Evolutionary conservation across 1,139 yeast genomes (phyloP).

Genomic region (Nadsonia starkeyi-henricii): DNA sequence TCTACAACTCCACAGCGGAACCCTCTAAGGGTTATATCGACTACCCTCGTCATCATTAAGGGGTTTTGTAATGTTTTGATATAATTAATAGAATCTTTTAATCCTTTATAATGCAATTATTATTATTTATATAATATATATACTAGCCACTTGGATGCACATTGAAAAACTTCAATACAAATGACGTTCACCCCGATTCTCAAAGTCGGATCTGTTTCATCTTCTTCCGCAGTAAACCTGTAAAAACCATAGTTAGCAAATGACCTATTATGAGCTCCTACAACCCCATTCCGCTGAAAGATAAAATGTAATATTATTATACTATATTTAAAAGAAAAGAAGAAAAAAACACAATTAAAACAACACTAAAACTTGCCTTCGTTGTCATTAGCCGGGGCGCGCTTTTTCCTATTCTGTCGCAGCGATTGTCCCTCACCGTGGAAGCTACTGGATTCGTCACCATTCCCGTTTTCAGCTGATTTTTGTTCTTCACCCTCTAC

Average conservation of each 20-base stretch:
- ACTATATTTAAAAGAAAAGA: background rate
- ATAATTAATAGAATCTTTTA: too few species aligned
- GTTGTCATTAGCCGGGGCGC: background rate
- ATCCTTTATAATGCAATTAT: too few species aligned
- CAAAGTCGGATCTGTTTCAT: background rate
- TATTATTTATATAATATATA: too few species aligned
- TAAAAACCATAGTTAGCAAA: background rate
- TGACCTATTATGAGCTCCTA: background rate
- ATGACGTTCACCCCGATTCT: too few species aligned
- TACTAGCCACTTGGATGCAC: too few species aligned
- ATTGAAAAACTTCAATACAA: too few species aligned
- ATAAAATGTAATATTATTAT: background rate
- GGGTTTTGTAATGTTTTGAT: background rate
- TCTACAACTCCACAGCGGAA: slow-evolving; percentile 21
- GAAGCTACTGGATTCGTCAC: slow-evolving; percentile 9
- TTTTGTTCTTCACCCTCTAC: slow-evolving; percentile 30
- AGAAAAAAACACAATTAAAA: background rate
- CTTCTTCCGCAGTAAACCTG: background rate
- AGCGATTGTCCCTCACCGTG: slow-evolving; percentile 12
- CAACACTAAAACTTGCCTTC: slow-evolving; percentile 2
- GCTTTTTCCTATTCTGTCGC: background rate
- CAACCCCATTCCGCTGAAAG: background rate
- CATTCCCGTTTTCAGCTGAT: slow-evolving; percentile 22
- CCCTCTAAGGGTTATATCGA: slow-evolving; percentile 24
- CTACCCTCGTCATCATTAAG: slow-evolving; percentile 12